phyloP scores from a whole-genome alignment of 139 green algal species.

The Chlorella sp. region DNA sequence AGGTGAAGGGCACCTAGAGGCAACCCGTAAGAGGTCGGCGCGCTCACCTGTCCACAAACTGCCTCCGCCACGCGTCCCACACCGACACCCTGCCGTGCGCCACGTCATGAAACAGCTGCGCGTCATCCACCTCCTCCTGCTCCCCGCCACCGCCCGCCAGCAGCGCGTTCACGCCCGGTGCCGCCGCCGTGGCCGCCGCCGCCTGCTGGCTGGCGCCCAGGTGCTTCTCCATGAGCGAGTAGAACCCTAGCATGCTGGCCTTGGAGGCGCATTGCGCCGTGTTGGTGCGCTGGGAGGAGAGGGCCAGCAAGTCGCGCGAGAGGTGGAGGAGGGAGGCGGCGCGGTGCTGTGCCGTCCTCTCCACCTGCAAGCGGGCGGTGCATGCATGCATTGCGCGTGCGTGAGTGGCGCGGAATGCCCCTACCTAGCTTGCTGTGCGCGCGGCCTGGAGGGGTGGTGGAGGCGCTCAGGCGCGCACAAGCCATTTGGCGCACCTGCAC shows the following conservation, averaged over 20 bases:
- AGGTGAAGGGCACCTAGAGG: too few species aligned
- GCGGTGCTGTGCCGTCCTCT: not conserved
- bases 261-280: not conserved
- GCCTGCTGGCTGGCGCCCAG: not conserved
- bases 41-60: slow-evolving; percentile 21
- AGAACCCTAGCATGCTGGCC: slow-evolving; percentile 21
- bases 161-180: too few species aligned
- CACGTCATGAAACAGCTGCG: not conserved
- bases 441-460: too few species aligned
- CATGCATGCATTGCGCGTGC: not conserved
- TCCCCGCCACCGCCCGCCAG: not conserved
- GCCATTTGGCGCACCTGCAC: not conserved
- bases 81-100: slow-evolving; percentile 17
- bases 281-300: not conserved
- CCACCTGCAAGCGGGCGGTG: not conserved
- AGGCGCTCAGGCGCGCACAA: too few species aligned
- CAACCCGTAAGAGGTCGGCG: too few species aligned
- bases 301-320: not conserved
- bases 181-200: not conserved
- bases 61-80: slow-evolving; percentile 26
- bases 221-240: slow-evolving; percentile 16
- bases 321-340: not conserved
- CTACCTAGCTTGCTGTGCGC: too few species aligned
- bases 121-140: not conserved
- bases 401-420: too few species aligned